Percentiles rank a stretch among this genome's conserved stretches.
These are phyloP conservation scores for Boletus edulis DNA, from an alignment of 768 basidiomycete genomes.

Conservation along the genomic window DNA sequence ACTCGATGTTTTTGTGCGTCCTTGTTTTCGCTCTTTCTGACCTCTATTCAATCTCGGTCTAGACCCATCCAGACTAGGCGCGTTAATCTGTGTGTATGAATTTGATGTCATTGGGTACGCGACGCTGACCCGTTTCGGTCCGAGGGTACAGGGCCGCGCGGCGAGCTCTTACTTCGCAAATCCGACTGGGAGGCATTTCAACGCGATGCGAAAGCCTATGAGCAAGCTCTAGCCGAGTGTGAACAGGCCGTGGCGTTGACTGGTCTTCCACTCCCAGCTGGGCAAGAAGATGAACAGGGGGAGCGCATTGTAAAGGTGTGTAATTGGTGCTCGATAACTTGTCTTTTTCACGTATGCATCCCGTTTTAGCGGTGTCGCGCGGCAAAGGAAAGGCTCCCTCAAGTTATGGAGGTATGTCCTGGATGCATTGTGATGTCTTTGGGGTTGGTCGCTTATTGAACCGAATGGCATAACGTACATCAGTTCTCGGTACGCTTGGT, in stretches of 20 bases:
- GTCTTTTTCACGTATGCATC: neutral
- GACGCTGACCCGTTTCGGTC: neutral
- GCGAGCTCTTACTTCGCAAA: constrained; percentile 16
- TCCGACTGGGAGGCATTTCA: constrained; percentile 12
- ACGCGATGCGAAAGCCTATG: constrained; percentile 1
- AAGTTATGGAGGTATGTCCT: constrained; percentile 20
- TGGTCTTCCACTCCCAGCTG: neutral
- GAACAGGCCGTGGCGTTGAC: too few relatives aligned
- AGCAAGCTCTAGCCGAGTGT: neutral
- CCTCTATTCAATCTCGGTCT: neutral
- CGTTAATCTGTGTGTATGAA: constrained; percentile 13
- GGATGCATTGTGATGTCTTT: neutral
- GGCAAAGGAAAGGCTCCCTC: constrained; percentile 1
- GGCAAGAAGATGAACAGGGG: neutral
- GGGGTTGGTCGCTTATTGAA: too few relatives aligned
- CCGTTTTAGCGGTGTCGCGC: constrained; percentile 2
- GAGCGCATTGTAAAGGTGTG: constrained; percentile 1
- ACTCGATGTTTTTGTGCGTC: constrained; percentile 21
- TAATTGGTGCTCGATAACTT: neutral
- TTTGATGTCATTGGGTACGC: too few relatives aligned
- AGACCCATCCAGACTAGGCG: neutral
- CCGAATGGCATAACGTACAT: neutral
- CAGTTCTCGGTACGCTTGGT: constrained; percentile 25
- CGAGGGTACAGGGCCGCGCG: constrained; percentile 18
- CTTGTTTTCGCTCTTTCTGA: neutral